Evolutionary conservation across 768 basidiomycete species (phyloP).

Genomic region (Chiua virens): DNA sequence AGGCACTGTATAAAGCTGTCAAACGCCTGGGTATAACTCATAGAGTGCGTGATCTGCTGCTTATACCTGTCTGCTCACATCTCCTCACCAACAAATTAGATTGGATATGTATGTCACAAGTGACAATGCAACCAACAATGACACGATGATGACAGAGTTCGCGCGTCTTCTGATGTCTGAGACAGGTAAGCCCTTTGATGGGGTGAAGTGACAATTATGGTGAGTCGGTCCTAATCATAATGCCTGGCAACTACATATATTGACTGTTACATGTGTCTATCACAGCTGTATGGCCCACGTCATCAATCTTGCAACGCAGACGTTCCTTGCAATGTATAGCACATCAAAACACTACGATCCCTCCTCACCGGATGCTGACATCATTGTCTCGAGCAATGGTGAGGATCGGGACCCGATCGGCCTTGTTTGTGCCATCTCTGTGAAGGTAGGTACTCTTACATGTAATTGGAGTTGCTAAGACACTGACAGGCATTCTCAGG

Average conservation of each 20-base stretch:
- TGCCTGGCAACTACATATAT: neutral
- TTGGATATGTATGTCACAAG: constrained; percentile 37
- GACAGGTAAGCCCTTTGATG: neutral
- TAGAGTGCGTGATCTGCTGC: no score
- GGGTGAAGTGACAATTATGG: neutral
- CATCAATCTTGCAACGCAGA: neutral
- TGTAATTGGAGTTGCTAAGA: neutral
- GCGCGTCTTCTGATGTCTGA: constrained; percentile 11
- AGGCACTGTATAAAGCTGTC: no score
- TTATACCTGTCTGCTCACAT: no score
- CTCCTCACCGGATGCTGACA: neutral
- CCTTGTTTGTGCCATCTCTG: constrained; percentile 3
- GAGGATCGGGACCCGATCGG: neutral
- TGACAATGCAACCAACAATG: constrained; percentile 7
- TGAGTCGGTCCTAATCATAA: neutral
- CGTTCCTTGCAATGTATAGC: neutral
- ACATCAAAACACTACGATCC: constrained; percentile 1
- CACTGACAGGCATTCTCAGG: neutral
- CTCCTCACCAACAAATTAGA: constrained; percentile 24
- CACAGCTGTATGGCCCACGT: constrained; percentile 5
- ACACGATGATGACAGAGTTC: constrained; percentile 4
- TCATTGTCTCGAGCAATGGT: neutral
- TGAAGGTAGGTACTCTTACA: constrained; percentile 2
- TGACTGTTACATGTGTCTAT: neutral
- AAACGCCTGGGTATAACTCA: no score